Evolutionary conservation across 2,329 filamentous ascomycete genomes (phyloP).

Genomic region (Aspergillus sp.): DNA sequence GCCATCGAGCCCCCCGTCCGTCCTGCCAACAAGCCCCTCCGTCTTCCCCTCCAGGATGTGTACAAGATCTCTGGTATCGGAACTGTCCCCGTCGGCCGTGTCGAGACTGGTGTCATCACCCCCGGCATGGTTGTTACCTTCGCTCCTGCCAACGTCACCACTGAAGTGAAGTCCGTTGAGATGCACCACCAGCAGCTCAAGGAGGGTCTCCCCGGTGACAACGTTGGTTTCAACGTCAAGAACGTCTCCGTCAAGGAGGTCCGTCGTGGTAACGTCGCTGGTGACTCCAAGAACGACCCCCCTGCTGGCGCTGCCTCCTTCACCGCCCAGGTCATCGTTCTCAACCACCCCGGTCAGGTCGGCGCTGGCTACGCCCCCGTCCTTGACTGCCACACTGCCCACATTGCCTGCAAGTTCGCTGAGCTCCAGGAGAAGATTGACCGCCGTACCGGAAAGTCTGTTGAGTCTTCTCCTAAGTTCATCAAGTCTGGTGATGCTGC

Average conservation of each 20-base stretch:
- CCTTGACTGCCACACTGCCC: slow-evolving; percentile 99
- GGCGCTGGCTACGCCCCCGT: slow-evolving; percentile 99
- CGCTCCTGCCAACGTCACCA: slow-evolving; percentile 97
- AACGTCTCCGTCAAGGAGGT: slow-evolving; percentile 99
- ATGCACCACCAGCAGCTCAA: slow-evolving; percentile 99
- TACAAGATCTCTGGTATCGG: slow-evolving; percentile 99
- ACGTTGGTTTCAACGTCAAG: slow-evolving; percentile 99
- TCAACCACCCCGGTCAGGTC: slow-evolving; percentile 99
- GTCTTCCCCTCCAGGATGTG: slow-evolving; percentile 99
- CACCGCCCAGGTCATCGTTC: slow-evolving; percentile 99
- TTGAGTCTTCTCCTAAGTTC: slow-evolving; percentile 93
- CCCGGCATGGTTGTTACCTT: slow-evolving; percentile 86
- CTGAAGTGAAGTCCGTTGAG: slow-evolving; percentile 99
- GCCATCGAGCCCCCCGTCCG: slow-evolving; percentile 88
- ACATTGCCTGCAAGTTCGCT: slow-evolving; percentile 99
- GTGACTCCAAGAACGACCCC: slow-evolving; percentile 99
- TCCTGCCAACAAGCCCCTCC: slow-evolving; percentile 98
- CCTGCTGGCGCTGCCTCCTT: slow-evolving; percentile 85
- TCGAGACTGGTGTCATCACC: slow-evolving; percentile 98
- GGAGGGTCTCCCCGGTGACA: slow-evolving; percentile 97
- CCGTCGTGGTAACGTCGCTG: slow-evolving; percentile 98
- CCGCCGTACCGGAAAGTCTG: slow-evolving; percentile 98
- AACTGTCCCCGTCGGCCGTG: slow-evolving; percentile 99
- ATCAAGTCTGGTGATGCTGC: slow-evolving; percentile 99
- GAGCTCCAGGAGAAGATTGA: slow-evolving; percentile 99